Evolutionary conservation across 768 basidiomycete genomes (phyloP).

Genomic region (Mycena rosella): DNA sequence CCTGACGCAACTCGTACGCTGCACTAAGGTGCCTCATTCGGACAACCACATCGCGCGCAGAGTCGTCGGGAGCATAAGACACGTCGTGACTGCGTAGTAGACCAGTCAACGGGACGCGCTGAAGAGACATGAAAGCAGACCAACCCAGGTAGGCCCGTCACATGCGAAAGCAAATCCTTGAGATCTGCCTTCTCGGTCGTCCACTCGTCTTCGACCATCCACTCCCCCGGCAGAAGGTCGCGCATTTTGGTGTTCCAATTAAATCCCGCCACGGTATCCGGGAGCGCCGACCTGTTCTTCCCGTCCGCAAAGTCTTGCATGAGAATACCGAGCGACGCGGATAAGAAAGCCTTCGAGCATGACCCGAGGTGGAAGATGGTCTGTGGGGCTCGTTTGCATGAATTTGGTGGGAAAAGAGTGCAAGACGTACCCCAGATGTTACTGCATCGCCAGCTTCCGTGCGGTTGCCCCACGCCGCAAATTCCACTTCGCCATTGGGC

Average conservation of each 20-base stretch:
- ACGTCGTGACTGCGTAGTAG: constrained; percentile 46
- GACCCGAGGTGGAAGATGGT: constrained; percentile 39
- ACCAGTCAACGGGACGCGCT: not conserved
- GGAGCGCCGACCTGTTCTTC: constrained; percentile 50
- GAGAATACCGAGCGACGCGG: constrained; percentile 54
- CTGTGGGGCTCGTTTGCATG: not conserved
- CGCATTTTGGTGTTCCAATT: constrained; percentile 52
- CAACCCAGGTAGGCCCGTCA: constrained; percentile 51
- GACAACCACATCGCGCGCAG: constrained; percentile 39
- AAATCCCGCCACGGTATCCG: constrained; percentile 44
- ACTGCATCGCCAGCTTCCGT: constrained; percentile 50
- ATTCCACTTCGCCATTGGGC: constrained; percentile 44
- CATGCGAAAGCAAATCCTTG: constrained; percentile 52
- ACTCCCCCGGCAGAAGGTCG: constrained; percentile 54
- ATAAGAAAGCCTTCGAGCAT: constrained; percentile 56
- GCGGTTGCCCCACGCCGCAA: constrained; percentile 49
- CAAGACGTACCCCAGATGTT: constrained; percentile 48
- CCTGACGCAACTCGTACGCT: constrained; percentile 48
- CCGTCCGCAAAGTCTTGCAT: constrained; percentile 55
- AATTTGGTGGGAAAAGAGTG: constrained; percentile 17
- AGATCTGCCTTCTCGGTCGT: constrained; percentile 51
- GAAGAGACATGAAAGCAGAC: not conserved
- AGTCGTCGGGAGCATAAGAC: constrained; percentile 41
- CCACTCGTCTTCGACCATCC: constrained; percentile 58
- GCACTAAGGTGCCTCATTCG: constrained; percentile 46